A percentile compares a stretch with the other conserved stretches of the same genome.
phyloP scores from a whole-genome alignment of 345 rosid genomes.

The Salix udensis region DNA sequence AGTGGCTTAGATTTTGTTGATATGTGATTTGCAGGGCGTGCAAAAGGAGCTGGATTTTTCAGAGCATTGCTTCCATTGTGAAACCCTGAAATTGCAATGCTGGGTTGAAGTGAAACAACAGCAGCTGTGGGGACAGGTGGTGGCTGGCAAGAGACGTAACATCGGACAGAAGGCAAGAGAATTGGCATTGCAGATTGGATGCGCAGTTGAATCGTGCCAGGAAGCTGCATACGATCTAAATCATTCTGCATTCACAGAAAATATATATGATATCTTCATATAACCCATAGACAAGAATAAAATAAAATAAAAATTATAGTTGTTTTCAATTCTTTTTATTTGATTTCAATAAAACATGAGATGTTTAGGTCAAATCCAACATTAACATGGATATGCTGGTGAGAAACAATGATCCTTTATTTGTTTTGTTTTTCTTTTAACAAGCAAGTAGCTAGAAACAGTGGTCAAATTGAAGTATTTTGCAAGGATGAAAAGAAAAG shows the following conservation, averaged over 20 bases:
- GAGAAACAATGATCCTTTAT: not conserved
- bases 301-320: not conserved
- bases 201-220: slow-evolving; percentile 81
- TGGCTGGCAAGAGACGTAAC: slow-evolving; percentile 66
- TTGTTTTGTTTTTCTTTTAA: not conserved
- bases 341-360: not conserved
- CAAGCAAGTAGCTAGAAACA: not conserved
- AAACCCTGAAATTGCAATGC: slow-evolving; percentile 38
- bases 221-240: slow-evolving; percentile 80
- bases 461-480: not conserved
- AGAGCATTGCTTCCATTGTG: slow-evolving; percentile 39
- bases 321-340: not conserved
- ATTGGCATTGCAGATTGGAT: slow-evolving; percentile 93
- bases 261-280: not conserved
- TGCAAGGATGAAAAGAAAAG: not conserved
- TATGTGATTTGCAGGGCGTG: slow-evolving; percentile 35
- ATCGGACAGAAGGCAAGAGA: slow-evolving; percentile 55
- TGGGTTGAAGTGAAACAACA: slow-evolving; percentile 57
- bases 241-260: slow-evolving; percentile 62
- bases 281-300: not conserved
- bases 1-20: slow-evolving; percentile 57
- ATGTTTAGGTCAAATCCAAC: not conserved
- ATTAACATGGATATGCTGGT: not conserved
- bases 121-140: slow-evolving; percentile 59
- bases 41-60: slow-evolving; percentile 41